These are phyloP conservation scores for Allium fistulosum DNA, from an alignment of 106 monocot species.

Conservation along the genomic window DNA sequence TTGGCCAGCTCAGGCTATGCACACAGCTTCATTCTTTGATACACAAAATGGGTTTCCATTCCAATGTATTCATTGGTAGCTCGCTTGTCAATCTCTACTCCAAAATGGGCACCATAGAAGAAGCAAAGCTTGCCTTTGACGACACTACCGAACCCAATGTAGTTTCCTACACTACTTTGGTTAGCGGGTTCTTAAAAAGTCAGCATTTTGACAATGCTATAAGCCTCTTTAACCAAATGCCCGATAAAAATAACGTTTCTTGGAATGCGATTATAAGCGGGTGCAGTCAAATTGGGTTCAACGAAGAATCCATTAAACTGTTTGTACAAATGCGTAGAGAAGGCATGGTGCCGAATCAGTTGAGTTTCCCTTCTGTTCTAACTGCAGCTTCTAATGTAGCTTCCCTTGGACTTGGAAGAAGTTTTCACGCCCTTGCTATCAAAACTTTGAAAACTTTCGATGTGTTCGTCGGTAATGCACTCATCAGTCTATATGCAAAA, in stretches of 20 bases:
- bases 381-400: slow-evolving; percentile 50
- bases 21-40: slow-evolving; percentile 46
- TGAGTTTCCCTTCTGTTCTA: slow-evolving; percentile 52
- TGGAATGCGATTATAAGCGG: slow-evolving; percentile 82
- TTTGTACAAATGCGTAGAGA: slow-evolving; percentile 54
- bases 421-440: slow-evolving; percentile 44
- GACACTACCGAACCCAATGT: slow-evolving; percentile 53
- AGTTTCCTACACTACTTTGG: slow-evolving; percentile 58
- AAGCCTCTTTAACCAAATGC: slow-evolving; percentile 42
- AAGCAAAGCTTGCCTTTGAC: slow-evolving; percentile 33
- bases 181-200: slow-evolving; percentile 47
- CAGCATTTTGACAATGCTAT: slow-evolving; percentile 26
- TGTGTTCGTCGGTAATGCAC: slow-evolving; percentile 46
- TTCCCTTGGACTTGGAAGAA: slow-evolving; percentile 57
- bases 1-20: slow-evolving; percentile 17
- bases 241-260: slow-evolving; percentile 66
- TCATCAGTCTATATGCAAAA: slow-evolving; percentile 70
- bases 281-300: slow-evolving; percentile 51
- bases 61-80: slow-evolving; percentile 58
- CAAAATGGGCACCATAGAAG: slow-evolving; percentile 48
- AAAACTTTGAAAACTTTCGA: slow-evolving; percentile 38
- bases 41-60: slow-evolving; percentile 37
- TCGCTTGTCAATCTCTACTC: slow-evolving; percentile 56
- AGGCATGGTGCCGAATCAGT: slow-evolving; percentile 34
- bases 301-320: slow-evolving; percentile 44